A percentile compares a stretch with the other conserved stretches of the same genome.
Conservation (phyloP, 768 basidiomycete genomes). For the Crepidotus variabilis region DNA sequence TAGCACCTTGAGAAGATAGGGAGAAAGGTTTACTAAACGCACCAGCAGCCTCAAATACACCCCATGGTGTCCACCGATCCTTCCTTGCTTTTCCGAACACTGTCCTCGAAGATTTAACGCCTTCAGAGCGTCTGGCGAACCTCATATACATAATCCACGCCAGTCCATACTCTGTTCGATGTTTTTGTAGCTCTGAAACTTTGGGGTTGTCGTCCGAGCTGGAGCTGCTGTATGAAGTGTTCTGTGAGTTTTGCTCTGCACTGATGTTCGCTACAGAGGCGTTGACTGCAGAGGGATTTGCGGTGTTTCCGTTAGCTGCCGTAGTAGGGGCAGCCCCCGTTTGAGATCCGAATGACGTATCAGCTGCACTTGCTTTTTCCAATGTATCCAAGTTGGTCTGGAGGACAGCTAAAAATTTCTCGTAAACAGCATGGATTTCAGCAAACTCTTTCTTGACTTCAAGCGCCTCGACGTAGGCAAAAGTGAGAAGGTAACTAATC, state of each 20-base stretch:
- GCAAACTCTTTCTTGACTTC: constrained; percentile 52
- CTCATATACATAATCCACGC: constrained; percentile 93
- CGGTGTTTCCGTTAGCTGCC: constrained; percentile 3
- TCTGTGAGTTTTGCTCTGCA: constrained; percentile 30
- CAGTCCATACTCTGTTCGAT: constrained; percentile 68
- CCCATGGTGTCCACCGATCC: constrained; percentile 78
- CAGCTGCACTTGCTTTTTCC: constrained; percentile 40
- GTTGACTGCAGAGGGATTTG: neutral
- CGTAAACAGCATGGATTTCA: constrained; percentile 70
- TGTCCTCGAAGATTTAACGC: constrained; percentile 70
- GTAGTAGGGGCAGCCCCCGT: constrained; percentile 5
- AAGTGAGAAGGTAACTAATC: constrained; percentile 82
- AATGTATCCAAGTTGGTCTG: constrained; percentile 58
- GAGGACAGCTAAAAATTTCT: constrained; percentile 66
- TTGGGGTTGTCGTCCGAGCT: constrained; percentile 52
- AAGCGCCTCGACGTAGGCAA: constrained; percentile 79
- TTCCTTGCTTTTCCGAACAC: constrained; percentile 83
- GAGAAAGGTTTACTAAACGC: constrained; percentile 1
- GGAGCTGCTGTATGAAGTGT: constrained; percentile 39
- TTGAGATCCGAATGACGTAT: constrained; percentile 23
- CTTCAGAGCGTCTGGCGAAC: constrained; percentile 85
- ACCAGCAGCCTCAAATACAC: constrained; percentile 93
- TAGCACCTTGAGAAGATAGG: constrained; percentile 3
- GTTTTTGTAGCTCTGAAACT: constrained; percentile 50
- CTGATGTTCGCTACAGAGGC: constrained; percentile 18